Base-by-base conservation (phyloP, 495 filamentous ascomycete species). In the Apodospora peruviana region DNA sequence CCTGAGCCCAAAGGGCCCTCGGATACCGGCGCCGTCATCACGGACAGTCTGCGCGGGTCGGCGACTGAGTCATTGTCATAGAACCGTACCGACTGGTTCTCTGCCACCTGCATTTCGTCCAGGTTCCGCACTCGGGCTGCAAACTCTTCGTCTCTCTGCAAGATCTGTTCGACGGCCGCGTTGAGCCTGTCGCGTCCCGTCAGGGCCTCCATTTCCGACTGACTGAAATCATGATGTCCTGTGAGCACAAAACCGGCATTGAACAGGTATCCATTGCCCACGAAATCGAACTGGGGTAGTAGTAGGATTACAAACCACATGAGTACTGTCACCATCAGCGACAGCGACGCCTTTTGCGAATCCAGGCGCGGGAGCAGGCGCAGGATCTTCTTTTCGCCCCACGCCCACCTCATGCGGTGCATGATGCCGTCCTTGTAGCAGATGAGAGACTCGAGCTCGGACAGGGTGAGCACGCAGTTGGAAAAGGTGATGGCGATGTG, bases 401-500 rank as follows among this genome's bases (percentile, higher is more conserved):
- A 38, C 4, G 21, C 45, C 45, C 45, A 47, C 5, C 45, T 19
- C 45, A 47, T 4, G 19, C 45, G 45, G 19, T 19, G n/a, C 39
- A 27, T 2, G 22, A 16, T 12, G 27, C 16, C 27, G 16, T 38
- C 35, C 16, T 40, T 25, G 23, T 39, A 25, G 35, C 45, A 47
- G 11, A 47, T 37, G 19, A 47, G 22, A 3, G 35, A 23, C 23
- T 47, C 45, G 7, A 47, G 36, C 21, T 47, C 36, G 2, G 45
- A 25, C 21, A 40, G 22, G 9, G 24, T 25, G 5, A 47, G 20
- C 0, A 47, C 21, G 21, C 45, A 38, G 35, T 47, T 25, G 9
- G 45, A 39, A 27, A 47, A 47, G 8, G 45, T 47, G n/a, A 47
- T 40, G 37, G 45, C 45, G 12, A 47, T 24, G 24, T 40, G 35